Percentiles rank a stretch among this genome's conserved stretches.
Conservation (phyloP, 169 alveolate genomes). For the Plasmodium fragile region DNA sequence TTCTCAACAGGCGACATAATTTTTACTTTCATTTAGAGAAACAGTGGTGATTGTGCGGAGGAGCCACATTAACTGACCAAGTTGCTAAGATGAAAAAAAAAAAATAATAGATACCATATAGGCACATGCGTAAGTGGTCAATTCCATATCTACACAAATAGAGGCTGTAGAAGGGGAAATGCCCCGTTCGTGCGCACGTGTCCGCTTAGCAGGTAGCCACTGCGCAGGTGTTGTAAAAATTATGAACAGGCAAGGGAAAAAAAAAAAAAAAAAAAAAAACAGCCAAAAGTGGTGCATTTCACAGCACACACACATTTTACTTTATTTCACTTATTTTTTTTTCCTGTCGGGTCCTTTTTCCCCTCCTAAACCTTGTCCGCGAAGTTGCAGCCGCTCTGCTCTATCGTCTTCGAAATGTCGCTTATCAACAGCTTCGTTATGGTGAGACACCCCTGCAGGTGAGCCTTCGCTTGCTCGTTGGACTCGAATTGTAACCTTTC, state of each 20-base stretch:
- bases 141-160: background rate
- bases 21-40: background rate
- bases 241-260: background rate
- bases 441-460: constrained; percentile 24
- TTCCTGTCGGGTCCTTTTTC: background rate
- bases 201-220: background rate
- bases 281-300: background rate
- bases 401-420: constrained; percentile 63
- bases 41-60: background rate
- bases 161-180: background rate
- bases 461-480: constrained; percentile 19
- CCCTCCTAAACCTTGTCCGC: constrained; percentile 34
- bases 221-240: background rate
- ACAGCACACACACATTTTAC: background rate
- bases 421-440: constrained; percentile 38
- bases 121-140: background rate
- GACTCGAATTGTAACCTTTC: constrained; percentile 29
- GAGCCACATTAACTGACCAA: background rate
- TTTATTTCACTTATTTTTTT: background rate
- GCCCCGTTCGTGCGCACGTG: background rate
- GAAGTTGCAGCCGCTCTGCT: constrained; percentile 36
- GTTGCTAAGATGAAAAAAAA: background rate
- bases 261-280: background rate
- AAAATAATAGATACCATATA: background rate
- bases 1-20: background rate